Percentiles rank a stretch among this genome's conserved stretches.
phyloP scores from a whole-genome alignment of 2,329 filamentous ascomycete species.

The Neofusicoccum parvum region DNA sequence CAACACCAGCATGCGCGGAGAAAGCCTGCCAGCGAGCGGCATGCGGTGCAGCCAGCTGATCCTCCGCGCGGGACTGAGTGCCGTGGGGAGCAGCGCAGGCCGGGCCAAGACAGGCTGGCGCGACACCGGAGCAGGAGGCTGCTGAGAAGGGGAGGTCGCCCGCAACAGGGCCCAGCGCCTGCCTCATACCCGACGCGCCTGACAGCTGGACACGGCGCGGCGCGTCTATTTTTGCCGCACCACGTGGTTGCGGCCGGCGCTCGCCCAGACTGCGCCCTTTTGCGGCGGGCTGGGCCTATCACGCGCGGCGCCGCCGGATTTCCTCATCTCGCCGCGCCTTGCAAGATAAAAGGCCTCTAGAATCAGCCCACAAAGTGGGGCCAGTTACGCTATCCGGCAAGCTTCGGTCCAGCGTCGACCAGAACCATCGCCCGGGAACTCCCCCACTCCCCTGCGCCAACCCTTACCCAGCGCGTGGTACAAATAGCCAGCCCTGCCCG shows the following conservation, averaged over 20 bases:
- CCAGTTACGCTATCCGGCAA: constrained; percentile 16
- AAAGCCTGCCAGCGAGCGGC: background rate
- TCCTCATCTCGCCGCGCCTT: constrained; percentile 3
- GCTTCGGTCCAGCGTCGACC: constrained; percentile 16
- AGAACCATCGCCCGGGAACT: background rate
- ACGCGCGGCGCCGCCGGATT: background rate
- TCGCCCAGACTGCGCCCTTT: background rate
- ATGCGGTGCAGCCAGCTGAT: background rate
- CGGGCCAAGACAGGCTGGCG: background rate
- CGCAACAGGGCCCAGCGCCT: background rate
- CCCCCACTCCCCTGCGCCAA: background rate
- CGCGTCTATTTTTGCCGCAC: constrained; percentile 6
- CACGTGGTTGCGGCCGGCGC: background rate
- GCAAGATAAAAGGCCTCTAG: constrained; percentile 18
- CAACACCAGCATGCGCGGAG: background rate
- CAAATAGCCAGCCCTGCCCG: constrained; percentile 11
- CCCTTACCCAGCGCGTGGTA: background rate
- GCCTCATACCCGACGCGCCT: constrained; percentile 3
- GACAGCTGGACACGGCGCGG: background rate
- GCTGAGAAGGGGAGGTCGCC: too few species aligned
- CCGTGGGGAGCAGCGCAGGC: background rate
- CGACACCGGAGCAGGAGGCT: too few species aligned
- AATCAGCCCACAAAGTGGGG: constrained; percentile 22
- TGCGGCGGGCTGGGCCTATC: background rate
- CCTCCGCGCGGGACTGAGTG: background rate